Conservation (phyloP, 2,329 filamentous ascomycete species). For the Gaeumannomyces sp. region DNA sequence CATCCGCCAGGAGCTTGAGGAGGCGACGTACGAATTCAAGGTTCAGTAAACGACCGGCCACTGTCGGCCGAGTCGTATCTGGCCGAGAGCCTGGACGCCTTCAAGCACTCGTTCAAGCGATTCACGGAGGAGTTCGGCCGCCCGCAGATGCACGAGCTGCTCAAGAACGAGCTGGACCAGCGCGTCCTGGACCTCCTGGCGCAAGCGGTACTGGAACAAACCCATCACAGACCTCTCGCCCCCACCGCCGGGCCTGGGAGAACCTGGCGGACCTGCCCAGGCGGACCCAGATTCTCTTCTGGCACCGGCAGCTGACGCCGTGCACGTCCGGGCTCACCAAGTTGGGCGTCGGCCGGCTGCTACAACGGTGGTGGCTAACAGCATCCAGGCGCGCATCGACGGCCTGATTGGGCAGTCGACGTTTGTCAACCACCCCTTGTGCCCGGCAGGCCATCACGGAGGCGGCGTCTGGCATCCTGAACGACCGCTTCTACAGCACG, state of each 20-base stretch:
- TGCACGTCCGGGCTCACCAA: conserved; percentile 88
- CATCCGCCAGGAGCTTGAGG: conserved; percentile 90
- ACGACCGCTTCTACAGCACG: conserved; percentile 93
- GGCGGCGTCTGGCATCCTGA: conserved; percentile 81
- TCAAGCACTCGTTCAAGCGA: conserved; percentile 96
- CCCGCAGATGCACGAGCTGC: conserved; percentile 77
- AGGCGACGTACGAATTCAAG: conserved; percentile 97
- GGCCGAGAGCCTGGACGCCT: conserved; percentile 87
- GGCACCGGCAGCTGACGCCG: conserved; percentile 89
- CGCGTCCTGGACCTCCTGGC: conserved; percentile 89
- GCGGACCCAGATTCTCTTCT: conserved; percentile 76
- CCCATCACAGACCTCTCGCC: conserved; percentile 77
- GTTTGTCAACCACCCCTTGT: conserved; percentile 84
- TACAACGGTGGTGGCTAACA: conserved; percentile 81
- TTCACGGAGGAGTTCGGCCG: conserved; percentile 88
- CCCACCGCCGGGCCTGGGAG: conserved; percentile 60
- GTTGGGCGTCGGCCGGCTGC: conserved; percentile 88
- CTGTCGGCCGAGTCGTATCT: conserved; percentile 94
- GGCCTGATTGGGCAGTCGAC: conserved; percentile 71
- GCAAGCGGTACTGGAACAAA: conserved; percentile 94
- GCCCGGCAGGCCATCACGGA: conserved; percentile 90
- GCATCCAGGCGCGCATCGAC: conserved; percentile 82
- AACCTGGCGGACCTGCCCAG: conserved; percentile 70
- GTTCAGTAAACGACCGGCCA: conserved; percentile 98
- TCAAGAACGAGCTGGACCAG: conserved; percentile 91